Evolutionary conservation across 257 asterid species (phyloP).

Genomic region (Plantago major): DNA sequence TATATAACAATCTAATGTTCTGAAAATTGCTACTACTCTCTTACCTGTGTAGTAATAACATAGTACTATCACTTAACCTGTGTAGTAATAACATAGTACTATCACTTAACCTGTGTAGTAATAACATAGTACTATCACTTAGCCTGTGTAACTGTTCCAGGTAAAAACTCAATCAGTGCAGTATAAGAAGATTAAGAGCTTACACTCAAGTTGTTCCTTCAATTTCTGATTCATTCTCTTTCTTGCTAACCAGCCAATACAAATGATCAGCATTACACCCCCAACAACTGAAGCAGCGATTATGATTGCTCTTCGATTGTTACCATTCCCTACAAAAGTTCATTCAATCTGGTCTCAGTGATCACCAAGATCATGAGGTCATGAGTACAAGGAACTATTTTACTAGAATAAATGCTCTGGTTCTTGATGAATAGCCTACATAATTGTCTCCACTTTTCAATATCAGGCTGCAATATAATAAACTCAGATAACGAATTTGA

Average conservation of each 20-base stretch:
- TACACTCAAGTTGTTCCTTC: slow-evolving; percentile 3
- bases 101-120: neutral
- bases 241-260: neutral
- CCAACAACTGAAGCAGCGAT: neutral
- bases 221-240: neutral
- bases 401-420: too few relatives aligned
- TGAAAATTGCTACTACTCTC: too few relatives aligned
- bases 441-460: too few relatives aligned
- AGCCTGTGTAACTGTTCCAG: neutral
- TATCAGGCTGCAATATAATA: too few relatives aligned
- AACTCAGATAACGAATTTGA: too few relatives aligned
- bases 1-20: too few relatives aligned
- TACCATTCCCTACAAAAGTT: slow-evolving; percentile 4
- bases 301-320: neutral
- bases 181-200: neutral
- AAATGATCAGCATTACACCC: neutral
- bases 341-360: too few relatives aligned
- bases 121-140: neutral
- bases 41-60: too few relatives aligned
- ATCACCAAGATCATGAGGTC: neutral
- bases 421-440: too few relatives aligned
- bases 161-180: neutral
- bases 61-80: neutral
- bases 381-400: neutral
- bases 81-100: neutral